Evolutionary conservation across 1,284 basidiomycete genomes (phyloP).

Genomic region (Grifola frondosa): DNA sequence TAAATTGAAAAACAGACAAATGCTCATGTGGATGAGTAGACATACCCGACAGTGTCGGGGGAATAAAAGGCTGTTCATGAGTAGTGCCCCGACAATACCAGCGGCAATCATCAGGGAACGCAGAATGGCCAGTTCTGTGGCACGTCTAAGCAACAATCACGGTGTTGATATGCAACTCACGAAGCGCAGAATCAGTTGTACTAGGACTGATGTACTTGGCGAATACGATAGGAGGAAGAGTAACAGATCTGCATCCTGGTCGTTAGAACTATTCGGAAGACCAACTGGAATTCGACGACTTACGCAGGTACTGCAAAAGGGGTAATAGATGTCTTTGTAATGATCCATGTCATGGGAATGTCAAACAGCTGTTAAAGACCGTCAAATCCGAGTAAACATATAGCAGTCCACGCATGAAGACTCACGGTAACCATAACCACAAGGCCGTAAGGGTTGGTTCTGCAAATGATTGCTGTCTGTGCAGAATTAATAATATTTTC

Average conservation of each 20-base stretch:
- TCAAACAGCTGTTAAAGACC: slow-evolving; percentile 38
- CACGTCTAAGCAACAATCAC: slow-evolving; percentile 1
- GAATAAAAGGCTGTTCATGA: slow-evolving; percentile 47
- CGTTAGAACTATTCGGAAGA: too few relatives aligned
- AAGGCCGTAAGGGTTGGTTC: slow-evolving; percentile 45
- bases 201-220: slow-evolving; percentile 36
- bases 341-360: slow-evolving; percentile 47
- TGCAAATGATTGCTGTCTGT: slow-evolving; percentile 42
- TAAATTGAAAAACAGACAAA: neutral
- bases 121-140: slow-evolving; percentile 40
- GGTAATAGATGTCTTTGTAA: slow-evolving; percentile 39
- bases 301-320: slow-evolving; percentile 49
- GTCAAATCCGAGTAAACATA: neutral
- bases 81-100: slow-evolving; percentile 46
- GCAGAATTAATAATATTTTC: neutral
- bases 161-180: slow-evolving; percentile 24
- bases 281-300: slow-evolving; percentile 22
- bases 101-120: slow-evolving; percentile 43
- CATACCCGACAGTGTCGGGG: slow-evolving; percentile 48
- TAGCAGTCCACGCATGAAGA: neutral
- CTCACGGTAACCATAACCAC: slow-evolving; percentile 43
- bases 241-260: slow-evolving; percentile 40
- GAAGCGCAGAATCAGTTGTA: slow-evolving; percentile 28
- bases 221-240: slow-evolving; percentile 46
- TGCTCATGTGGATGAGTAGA: slow-evolving; percentile 1